Evolutionary conservation across 208 protist genomes (phyloP), one percentile per base, ranked within the genome.

Genomic region (Zelonia costaricensis): DNA sequence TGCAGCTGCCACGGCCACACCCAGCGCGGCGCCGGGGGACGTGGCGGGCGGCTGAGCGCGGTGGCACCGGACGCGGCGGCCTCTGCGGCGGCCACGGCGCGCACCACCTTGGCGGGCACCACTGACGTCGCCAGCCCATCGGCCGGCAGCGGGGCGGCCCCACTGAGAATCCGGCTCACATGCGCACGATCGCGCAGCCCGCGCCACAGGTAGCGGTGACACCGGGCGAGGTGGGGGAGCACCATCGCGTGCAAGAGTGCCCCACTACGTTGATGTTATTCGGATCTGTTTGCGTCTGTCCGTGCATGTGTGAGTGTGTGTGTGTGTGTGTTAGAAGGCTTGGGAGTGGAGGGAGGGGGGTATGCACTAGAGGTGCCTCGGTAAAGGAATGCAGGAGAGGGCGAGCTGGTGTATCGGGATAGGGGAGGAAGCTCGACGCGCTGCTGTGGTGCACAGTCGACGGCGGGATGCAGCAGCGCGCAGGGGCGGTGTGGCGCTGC

Each of bases 141-240:
- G 2, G 48, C 35, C 12, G 48, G 27, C 20, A 44, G 40, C 3
- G 49, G 65, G 36, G 42, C 58, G 27, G 20, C 4, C n/a, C 65
- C 65, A 30, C 40, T 54, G 16, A 64, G 30, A 18, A 64, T 57
- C 22, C 16, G n/a, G 27, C 57, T 52, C 30, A 72, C 57, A 4
- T 35, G 30, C 0, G 22, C 49, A 18, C 65, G 57, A 51, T 72
- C 57, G 7, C 56, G 25, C 33, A 72, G 27, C 5, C 65, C 65
- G 1, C 42, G 57, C 65, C 55, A 72, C 8, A 72, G 15, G 33
- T 48, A 72, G 6, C 57, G 33, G 42, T 60, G 65, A 15, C 56
- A 59, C 3, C 65, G 65, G 12, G 64, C 20, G 4, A 60, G 7
- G 18, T 72, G 52, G 15, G 40, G 12, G 6, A 65, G 43, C 2